phyloP scores from a whole-genome alignment of 441 rosid genomes.

The Syzygium malaccense region DNA sequence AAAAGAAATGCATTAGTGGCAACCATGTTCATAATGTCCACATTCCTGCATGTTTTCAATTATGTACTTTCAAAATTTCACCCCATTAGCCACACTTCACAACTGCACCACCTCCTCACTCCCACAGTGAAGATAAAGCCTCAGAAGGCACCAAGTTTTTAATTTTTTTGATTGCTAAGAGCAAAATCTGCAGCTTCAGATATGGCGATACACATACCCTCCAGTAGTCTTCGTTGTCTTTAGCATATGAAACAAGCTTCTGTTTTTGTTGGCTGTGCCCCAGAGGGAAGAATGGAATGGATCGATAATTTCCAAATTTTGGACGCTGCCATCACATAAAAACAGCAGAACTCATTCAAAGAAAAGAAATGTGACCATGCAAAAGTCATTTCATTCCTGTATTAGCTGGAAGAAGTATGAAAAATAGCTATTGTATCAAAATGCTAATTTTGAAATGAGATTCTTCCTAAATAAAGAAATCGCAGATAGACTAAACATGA shows the following conservation, averaged over 20 bases:
- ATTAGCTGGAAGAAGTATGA: neutral
- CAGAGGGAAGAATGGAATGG: conserved; percentile 72
- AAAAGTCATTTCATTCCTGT: neutral
- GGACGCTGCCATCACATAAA: conserved; percentile 53
- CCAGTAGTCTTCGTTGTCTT: conserved; percentile 95
- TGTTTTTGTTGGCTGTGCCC: conserved; percentile 95
- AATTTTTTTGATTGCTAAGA: neutral
- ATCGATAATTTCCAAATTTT: conserved; percentile 89
- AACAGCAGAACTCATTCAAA: conserved; percentile 12
- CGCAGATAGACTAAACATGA: neutral
- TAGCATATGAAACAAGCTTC: conserved; percentile 92
- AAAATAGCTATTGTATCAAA: neutral
- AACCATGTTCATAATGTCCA: neutral
- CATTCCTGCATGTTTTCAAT: neutral
- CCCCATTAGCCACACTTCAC: neutral
- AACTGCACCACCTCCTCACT: neutral
- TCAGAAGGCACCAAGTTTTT: neutral
- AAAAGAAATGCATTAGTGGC: neutral
- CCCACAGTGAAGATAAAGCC: neutral
- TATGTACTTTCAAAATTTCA: neutral
- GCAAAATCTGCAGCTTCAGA: neutral
- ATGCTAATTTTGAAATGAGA: neutral
- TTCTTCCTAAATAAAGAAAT: neutral
- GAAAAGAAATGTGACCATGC: neutral
- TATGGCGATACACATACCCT: conserved; percentile 50